These are phyloP conservation scores for Aspergillus cavernicola DNA, from an alignment of 495 filamentous ascomycete genomes.

Conservation along the genomic window DNA sequence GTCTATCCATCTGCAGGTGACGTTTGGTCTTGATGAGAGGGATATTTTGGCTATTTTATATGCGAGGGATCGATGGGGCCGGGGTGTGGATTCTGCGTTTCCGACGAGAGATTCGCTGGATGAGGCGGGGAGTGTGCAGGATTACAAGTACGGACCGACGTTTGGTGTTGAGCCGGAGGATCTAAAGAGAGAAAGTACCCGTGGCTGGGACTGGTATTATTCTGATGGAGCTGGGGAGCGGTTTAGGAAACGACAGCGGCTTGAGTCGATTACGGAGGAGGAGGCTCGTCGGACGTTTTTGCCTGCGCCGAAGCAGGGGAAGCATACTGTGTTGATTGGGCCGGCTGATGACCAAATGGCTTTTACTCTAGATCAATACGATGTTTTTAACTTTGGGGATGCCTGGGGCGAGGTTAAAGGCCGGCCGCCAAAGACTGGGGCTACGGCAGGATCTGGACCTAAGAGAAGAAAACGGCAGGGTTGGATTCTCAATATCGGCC, in stretches of 20 bases:
- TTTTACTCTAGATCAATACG: constrained; percentile 38
- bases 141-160: constrained; percentile 41
- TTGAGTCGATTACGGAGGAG: constrained; percentile 27
- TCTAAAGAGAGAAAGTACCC: constrained; percentile 38
- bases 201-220: constrained; percentile 57
- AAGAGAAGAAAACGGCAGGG: constrained; percentile 40
- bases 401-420: constrained; percentile 36
- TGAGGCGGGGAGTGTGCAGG: constrained; percentile 18
- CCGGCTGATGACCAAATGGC: constrained; percentile 40
- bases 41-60: constrained; percentile 44
- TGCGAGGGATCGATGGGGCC: constrained; percentile 45
- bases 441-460: background rate
- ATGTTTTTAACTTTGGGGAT: constrained; percentile 39
- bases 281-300: constrained; percentile 36
- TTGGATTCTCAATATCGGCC: constrained; percentile 56
- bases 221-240: constrained; percentile 29
- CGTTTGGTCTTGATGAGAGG: constrained; percentile 44
- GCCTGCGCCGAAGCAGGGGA: constrained; percentile 24
- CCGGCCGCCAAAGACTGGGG: constrained; percentile 5
- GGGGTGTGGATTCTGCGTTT: constrained; percentile 45
- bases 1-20: constrained; percentile 30
- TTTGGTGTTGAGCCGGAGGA: constrained; percentile 39
- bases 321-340: constrained; percentile 51
- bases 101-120: constrained; percentile 42
- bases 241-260: constrained; percentile 38